Evolutionary conservation across 495 filamentous ascomycete species (phyloP).

Genomic region (Durotheca rogersii): DNA sequence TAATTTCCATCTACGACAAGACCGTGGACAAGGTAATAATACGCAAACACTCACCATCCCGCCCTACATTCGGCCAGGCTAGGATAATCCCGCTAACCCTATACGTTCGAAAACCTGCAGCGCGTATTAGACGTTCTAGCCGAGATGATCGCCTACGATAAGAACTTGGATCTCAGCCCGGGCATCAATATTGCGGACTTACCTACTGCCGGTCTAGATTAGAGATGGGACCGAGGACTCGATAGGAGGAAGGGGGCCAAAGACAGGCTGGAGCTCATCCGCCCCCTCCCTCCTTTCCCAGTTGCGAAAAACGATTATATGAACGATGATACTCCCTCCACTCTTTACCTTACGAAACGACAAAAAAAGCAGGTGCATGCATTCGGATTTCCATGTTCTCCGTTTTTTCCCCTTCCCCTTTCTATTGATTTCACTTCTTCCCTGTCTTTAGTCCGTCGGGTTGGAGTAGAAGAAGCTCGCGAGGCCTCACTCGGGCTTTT

Average conservation of each 20-base stretch:
- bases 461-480: background rate
- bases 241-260: slow-evolving; percentile 1
- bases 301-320: no score
- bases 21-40: slow-evolving; percentile 81
- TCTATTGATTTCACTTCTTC: no score
- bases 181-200: slow-evolving; percentile 41
- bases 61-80: background rate
- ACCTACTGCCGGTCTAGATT: slow-evolving; percentile 49
- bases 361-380: slow-evolving; percentile 3
- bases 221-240: no score
- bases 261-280: no score
- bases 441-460: background rate
- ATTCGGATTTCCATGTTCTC: no score
- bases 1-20: slow-evolving; percentile 97
- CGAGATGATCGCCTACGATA: slow-evolving; percentile 94
- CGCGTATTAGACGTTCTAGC: slow-evolving; percentile 92
- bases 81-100: slow-evolving; percentile 19
- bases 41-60: no score
- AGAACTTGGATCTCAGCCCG: slow-evolving; percentile 62
- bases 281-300: background rate
- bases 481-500: slow-evolving; percentile 3
- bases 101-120: slow-evolving; percentile 42
- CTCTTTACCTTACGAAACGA: slow-evolving; percentile 10
- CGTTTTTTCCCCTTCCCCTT: no score
- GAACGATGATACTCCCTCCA: slow-evolving; percentile 20